Evolutionary conservation across 1,139 yeast genomes (phyloP).

Genomic region (Wickerhamiella infanticola): DNA sequence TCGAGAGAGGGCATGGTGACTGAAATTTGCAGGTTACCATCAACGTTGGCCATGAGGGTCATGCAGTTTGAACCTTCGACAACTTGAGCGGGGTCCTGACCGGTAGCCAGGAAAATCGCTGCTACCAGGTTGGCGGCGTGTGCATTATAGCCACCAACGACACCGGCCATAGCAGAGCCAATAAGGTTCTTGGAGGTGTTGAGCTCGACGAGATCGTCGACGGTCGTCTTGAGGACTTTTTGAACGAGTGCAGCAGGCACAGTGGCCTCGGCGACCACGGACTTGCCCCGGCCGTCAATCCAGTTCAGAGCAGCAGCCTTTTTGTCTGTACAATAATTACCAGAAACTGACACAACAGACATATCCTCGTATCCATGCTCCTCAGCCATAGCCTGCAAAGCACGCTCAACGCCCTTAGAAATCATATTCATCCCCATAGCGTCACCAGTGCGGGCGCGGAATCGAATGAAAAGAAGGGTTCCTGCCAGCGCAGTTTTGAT

Average conservation of each 20-base stretch:
- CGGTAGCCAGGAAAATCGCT: constrained; percentile 85
- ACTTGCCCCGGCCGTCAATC: constrained; percentile 98
- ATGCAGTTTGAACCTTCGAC: constrained; percentile 97
- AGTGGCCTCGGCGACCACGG: constrained; percentile 93
- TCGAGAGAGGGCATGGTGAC: constrained; percentile 98
- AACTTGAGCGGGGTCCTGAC: constrained; percentile 98
- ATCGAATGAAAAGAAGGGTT: constrained; percentile 69
- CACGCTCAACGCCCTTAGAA: constrained; percentile 88
- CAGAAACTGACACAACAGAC: constrained; percentile 85
- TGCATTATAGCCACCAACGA: constrained; percentile 95
- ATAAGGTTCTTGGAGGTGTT: constrained; percentile 78
- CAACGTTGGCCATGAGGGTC: constrained; percentile 73
- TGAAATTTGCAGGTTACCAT: constrained; percentile 74
- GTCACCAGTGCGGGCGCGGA: constrained; percentile 96
- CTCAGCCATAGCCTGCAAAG: constrained; percentile 70
- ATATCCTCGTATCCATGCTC: constrained; percentile 89
- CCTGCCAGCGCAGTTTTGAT: constrained; percentile 96
- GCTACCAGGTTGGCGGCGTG: constrained; percentile 95
- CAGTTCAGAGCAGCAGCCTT: constrained; percentile 97
- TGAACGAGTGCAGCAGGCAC: constrained; percentile 69
- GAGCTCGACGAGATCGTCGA: constrained; percentile 79
- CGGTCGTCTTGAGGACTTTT: constrained; percentile 78
- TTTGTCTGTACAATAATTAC: constrained; percentile 94
- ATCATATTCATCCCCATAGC: constrained; percentile 99
- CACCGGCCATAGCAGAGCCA: constrained; percentile 98